Base-by-base conservation (phyloP, 441 rosid species). In the Kokia cookei region DNA sequence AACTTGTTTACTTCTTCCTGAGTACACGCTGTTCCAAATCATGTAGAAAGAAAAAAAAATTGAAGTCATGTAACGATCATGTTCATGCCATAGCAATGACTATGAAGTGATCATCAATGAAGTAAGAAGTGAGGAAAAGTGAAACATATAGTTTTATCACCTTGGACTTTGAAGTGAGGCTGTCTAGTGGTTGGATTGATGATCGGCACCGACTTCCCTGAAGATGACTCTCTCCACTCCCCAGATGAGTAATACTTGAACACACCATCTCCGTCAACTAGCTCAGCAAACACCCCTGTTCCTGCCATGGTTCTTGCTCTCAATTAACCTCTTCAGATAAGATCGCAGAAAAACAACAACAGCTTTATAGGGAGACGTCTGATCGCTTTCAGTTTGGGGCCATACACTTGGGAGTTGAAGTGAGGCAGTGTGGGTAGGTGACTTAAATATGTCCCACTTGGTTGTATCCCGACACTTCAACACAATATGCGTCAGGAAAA, bases 1-100 rank as follows among this genome's bases (percentile, higher is more conserved):
- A 84, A 90, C 74, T 84, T 85, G 88, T 95, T 93, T 50, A 95
- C 98, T 82, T 95, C 99, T 82, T 87, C 94, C 85, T 93, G 98
- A 4, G 96, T 83, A 83, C 99, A 93, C 71, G 98, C 98, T 94
- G 82, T 19, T 72, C 29, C 22, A 35, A 5, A 42, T 42, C 45
- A 42, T 9, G 45, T 19, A 29, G 26, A 57, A 57, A 24, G 24
- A 48, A 5, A 53, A 51, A 53, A 53, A 17, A 60, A 6, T 59
- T 27, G 17, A 59, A 53, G 29, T 2, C 24, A 8, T 27, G 26
- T 19, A 68, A 48, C n/a, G 40, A 43, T 42, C 45, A 42, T 8
- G 45, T 42, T 24, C 73, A 57, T 22, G 43, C 64, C 63, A 13
- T 24, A 24, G 27, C 35, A 11, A 8, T 3, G 45, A 42, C 57